Base-by-base conservation (phyloP, 306 rosid species). In the Calophaca sinica region DNA sequence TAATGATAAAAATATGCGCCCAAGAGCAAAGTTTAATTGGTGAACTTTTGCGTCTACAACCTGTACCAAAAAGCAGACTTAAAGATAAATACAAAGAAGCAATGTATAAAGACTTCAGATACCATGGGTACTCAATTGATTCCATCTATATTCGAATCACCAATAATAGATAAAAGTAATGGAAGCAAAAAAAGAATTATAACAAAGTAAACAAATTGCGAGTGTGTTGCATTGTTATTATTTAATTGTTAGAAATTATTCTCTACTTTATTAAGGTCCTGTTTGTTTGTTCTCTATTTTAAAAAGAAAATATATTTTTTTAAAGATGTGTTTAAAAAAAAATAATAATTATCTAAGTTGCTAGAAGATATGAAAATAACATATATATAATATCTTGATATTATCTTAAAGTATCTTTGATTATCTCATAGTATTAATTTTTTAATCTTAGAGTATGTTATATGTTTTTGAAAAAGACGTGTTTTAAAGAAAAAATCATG, bases 41-140 rank as follows among this genome's bases (percentile, higher is more conserved):
- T 68, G 85, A 87, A 94, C 99, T 85, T 94, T 94, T 68, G 99
- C 97, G 80, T 92, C 97, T 51, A 92, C 75, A 58, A 87, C 88
- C 99, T 89, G 89, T 77, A 81, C 42, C 62, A 75, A 72, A 75
- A 77, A 48, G 59, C 63, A 54, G 62, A 48, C 68, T 49, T 72
- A 11, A 75, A 78, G 52, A 68, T 67, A 68, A 75, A 57, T 35
- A 61, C 12, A 83, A 64, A 81, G 54, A 71, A 74, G 46, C 15
- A 55, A 68, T 11, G 2, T 60, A 60, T 58, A 50, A 57, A 33
- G 33, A 35, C 10, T 67, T 9, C 38, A 26, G 28, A 29, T 55
- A 52, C 63, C 67, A 53, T 3, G 52, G 41, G 53, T 38, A 7
- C 41, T 36, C 62, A 7, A 74, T 50, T 29, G 9, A 15, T 52